phyloP scores from a whole-genome alignment of 2,329 filamentous ascomycete genomes.

The Penicillium carneum region DNA sequence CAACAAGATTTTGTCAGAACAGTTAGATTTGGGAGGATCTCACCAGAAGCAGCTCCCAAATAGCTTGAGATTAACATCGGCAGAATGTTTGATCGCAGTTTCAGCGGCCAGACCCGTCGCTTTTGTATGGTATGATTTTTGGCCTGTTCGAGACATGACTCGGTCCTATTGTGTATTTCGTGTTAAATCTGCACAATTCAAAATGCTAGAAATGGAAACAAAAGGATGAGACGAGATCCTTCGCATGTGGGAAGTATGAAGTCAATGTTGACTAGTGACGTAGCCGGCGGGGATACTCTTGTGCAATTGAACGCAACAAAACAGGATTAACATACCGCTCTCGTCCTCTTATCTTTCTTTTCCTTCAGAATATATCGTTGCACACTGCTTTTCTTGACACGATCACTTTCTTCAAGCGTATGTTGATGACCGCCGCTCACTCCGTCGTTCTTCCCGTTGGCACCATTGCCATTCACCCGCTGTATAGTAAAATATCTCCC shows the following conservation, averaged over 20 bases:
- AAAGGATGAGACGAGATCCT: not conserved
- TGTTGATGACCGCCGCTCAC: conserved; percentile 77
- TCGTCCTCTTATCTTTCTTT: conserved; percentile 71
- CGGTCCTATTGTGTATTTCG: conserved; percentile 27
- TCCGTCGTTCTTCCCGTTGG: conserved; percentile 74
- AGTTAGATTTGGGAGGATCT: not conserved
- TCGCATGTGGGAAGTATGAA: not conserved
- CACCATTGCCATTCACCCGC: conserved; percentile 77
- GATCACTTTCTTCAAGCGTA: conserved; percentile 74
- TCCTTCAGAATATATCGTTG: conserved; percentile 69
- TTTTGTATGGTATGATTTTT: conserved; percentile 75
- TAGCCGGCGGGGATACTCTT: conserved; percentile 27
- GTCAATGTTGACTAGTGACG: conserved; percentile 29
- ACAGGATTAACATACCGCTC: conserved; percentile 55
- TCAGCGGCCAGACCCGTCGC: conserved; percentile 73
- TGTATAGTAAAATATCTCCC: conserved; percentile 76
- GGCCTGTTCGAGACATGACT: conserved; percentile 59
- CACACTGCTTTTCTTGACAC: conserved; percentile 82
- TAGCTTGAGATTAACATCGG: conserved; percentile 74
- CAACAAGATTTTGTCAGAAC: not conserved
- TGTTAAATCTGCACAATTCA: conserved; percentile 25
- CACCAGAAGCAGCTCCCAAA: conserved; percentile 86
- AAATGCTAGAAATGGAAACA: conserved; percentile 11
- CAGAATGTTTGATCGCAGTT: conserved; percentile 74
- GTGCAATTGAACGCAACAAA: conserved; percentile 20